Conservation (phyloP, 129 eudicot species). For the Flaveria ramosissima region DNA sequence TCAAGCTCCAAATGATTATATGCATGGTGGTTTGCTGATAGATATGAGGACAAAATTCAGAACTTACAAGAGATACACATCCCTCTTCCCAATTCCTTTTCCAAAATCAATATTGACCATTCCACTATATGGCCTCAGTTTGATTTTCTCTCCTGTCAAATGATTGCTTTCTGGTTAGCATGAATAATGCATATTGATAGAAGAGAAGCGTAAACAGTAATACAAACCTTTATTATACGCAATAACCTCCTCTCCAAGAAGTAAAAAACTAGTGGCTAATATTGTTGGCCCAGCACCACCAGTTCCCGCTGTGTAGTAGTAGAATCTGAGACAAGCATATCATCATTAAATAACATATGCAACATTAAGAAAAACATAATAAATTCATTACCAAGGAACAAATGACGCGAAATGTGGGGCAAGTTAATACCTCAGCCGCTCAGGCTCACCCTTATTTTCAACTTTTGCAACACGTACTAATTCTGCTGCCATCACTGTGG, state of each 20-base stretch:
- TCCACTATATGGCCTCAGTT: constrained; percentile 85
- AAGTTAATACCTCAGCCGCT: constrained; percentile 69
- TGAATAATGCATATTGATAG: constrained; percentile 8
- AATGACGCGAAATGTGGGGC: neutral
- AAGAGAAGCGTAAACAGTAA: constrained; percentile 8
- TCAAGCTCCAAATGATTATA: neutral
- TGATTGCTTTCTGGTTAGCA: constrained; percentile 25
- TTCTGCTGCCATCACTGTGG: constrained; percentile 97
- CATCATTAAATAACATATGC: constrained; percentile 7
- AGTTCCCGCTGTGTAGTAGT: constrained; percentile 91
- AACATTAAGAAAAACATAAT: neutral
- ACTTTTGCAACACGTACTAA: constrained; percentile 79
- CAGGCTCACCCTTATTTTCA: constrained; percentile 73
- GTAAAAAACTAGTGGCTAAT: constrained; percentile 92
- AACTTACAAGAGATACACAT: constrained; percentile 93
- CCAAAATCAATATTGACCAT: constrained; percentile 92
- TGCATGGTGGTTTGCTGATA: constrained; percentile 13
- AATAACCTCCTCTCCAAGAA: constrained; percentile 90
- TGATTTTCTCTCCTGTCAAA: constrained; percentile 65
- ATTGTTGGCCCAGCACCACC: constrained; percentile 99
- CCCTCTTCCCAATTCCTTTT: constrained; percentile 77
- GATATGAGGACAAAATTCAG: neutral
- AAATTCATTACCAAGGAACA: constrained; percentile 5
- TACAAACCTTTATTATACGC: constrained; percentile 79
- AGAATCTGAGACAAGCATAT: constrained; percentile 56